Base-by-base conservation (phyloP, 768 basidiomycete species). In the Rhizopogon roseolus region DNA sequence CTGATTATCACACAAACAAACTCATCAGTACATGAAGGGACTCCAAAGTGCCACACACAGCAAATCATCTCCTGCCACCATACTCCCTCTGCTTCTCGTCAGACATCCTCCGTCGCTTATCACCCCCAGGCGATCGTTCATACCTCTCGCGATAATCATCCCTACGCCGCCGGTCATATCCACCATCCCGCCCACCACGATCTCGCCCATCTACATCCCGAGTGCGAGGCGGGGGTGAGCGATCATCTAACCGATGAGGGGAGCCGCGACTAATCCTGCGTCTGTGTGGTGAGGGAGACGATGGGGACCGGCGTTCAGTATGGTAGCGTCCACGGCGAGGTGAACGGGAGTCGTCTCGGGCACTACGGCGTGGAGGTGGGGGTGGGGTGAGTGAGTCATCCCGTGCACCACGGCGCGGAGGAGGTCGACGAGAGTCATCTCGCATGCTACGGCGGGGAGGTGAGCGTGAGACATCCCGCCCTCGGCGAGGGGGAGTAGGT, bases 261-360 rank as follows among this genome's bases (percentile, higher is more conserved):
- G 69, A 62, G 42, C 64, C 61, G 10, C 58, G 60, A 58, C 62
- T 50, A 57, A n/a, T 41, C 17, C 10, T 58, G 62, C 59, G 1
- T 63, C 65, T 5, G 59, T 62, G 16, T 66, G 58, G 64, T 13
- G 59, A 60, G 1, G 60, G 61, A 2, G 70, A 64, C 9, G 71
- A 61, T 9, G 65, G 62, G 42, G 64, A 52, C 22, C 54, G 64
- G 14, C 50, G 67, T 60, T 34, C 62, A 61, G 38, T 59, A 58
- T 25, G 53, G 55, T 44, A 53, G 29, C 57, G 53, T 22, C 51
- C 41, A 3, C 46, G 14, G 6, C 50, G 44, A 10, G 69, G 71
- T 5, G 69, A 65, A 22, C 64, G 71, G 9, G 74, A 73, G 28
- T 60, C 61, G 19, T 67, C 67, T 17, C 70, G 64, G 22, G 63